Evolutionary conservation across 2,329 filamentous ascomycete species (phyloP), one percentile per base, ranked within the genome.

Genomic region (Diplodia seriata): DNA sequence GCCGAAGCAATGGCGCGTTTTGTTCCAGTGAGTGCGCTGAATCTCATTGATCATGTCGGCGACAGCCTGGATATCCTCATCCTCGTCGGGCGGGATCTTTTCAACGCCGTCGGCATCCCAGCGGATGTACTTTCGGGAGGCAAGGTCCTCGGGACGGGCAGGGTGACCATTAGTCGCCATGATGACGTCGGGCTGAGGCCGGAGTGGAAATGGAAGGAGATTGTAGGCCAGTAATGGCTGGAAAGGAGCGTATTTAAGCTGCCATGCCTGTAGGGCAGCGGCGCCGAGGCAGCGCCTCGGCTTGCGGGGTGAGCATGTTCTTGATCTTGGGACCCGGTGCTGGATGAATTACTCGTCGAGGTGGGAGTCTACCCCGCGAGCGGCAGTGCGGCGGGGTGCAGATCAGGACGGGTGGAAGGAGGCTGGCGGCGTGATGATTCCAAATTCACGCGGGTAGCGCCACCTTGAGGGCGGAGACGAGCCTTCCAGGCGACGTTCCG

Each of bases 401-500:
- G 57, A 50, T 49, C 43, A 33, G 31, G 31, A 4, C 31, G 31
- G 31, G 31, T 4, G 31, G 31, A 33, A 9, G 31, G 31, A 33
- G 31, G 26, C 26, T 26, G 26, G 26, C 26, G 26, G 26, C 26
- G 26, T 11, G 43, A 50, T n/a, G 38, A 51, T 51, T 63, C 40
- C 59, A 63, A 51, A 53, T 53, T 4, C 23, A 33, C 50, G 15
- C 9, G 56, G 38, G 94, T 97, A 38, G 95, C 95, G 78, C 95
- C 95, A 78, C 95, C 95, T 70, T 51, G 49, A 14, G 38, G 15
- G 43, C 38, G 38, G 57, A 99, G 86, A 74, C 93, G 90, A 51
- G 95, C 94, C 81, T 97, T 92, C 88, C 97, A 99, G 83, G 98
- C 93, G 79, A 99, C 95, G 80, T 99, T 99, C 72, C 94, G 89